Evolutionary conservation across 306 rosid genomes (phyloP).

Genomic region (Pueraria montana): DNA sequence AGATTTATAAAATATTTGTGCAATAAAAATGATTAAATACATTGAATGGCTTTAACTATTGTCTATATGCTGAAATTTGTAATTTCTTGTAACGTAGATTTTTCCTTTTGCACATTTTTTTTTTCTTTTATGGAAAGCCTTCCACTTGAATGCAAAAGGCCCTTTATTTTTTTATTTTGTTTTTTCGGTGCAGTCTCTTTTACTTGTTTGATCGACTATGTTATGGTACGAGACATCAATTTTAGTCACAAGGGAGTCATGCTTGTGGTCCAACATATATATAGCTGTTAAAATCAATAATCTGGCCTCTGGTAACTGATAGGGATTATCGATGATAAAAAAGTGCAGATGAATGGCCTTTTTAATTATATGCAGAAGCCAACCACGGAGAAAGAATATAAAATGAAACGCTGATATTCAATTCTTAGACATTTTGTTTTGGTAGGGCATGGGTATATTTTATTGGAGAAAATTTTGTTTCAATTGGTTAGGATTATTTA

Average conservation of each 20-base stretch:
- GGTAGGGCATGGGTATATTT: no score
- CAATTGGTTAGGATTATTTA: no score
- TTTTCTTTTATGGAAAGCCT: neutral
- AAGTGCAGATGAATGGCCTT: neutral
- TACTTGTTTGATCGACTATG: neutral
- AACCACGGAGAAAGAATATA: neutral
- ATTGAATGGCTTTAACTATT: no score
- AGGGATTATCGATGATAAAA: neutral
- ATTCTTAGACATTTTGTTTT: neutral
- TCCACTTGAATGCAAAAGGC: constrained; percentile 34
- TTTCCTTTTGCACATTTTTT: neutral
- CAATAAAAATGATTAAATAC: no score
- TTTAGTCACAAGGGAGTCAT: neutral
- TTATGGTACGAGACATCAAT: constrained; percentile 6
- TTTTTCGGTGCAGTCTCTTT: neutral
- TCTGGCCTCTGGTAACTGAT: neutral
- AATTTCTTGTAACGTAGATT: neutral
- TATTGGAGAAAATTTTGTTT: no score
- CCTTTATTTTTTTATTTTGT: neutral
- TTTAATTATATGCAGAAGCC: neutral
- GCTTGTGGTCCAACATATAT: constrained; percentile 29
- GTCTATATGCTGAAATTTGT: neutral
- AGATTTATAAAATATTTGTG: neutral
- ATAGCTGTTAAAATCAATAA: neutral
- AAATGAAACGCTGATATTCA: neutral